Evolutionary conservation across 768 basidiomycete species (phyloP), one percentile per base, ranked within the genome.

Genomic region (Tubosaeta brunneosetosa): DNA sequence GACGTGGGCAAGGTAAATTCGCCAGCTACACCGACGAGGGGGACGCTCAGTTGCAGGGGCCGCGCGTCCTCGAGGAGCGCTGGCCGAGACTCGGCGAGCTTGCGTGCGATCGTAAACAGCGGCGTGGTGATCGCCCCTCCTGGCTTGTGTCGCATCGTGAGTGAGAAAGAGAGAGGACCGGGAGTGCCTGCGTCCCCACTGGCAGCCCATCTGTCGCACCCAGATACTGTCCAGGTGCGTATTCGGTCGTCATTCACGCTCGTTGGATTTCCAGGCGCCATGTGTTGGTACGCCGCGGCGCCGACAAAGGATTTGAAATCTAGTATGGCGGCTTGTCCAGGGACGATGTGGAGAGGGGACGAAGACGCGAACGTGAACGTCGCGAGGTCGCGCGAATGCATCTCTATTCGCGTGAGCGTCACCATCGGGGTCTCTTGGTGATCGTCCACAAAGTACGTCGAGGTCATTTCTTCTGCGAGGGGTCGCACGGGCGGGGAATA

Each of bases 191-290:
- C 12, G 14, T 36, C n/a, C 4, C 27, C 42, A 10, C 38, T 29
- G 29, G 29, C 42, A 45, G 33, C 16, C 65, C 65, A 68, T 4
- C 17, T 34, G 50, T 49, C 68, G 34, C 59, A 59, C 10, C 56
- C 32, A 1, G 83, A 83, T 17, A 85, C 70, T 0, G 83, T 84
- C 83, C 83, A 86, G 1, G 83, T 85, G 22, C 83, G 78, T 40
- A 85, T 74, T 42, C 82, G 75, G 59, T 85, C 82, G 60, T 85
- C 83, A 60, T 84, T 84, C 33, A 83, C 70, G n/a, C 71, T 69
- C 14, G 65, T 72, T 0, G 81, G 81, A 29, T 75, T 71, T n/a
- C 57, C 47, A 6, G 73, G 69, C 1, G 78, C 73, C 80, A 84
- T 82, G 59, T 84, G 83, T 37, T 71, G 72, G 61, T 85, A 84